Evolutionary conservation across 257 asterid species (phyloP), one percentile per base, ranked within the genome.

Genomic region (Dorcoceras hygrometricum): DNA sequence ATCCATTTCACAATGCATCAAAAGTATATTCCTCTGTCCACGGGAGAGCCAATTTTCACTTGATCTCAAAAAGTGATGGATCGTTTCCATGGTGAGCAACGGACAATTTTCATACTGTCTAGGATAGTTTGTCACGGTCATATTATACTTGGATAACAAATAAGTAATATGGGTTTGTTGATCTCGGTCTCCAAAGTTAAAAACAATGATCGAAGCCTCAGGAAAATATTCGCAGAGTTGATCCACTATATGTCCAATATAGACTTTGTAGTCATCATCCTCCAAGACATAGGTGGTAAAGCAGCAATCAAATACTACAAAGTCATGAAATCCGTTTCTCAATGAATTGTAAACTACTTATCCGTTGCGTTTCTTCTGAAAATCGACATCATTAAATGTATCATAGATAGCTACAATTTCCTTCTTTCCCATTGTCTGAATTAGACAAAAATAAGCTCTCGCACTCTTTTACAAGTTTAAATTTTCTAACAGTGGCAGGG

Each of bases 301-400:
- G 78, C 96, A 81, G 81, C 89, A 80, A 73, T 85, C 86, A 24
- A 87, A 89, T 28, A 89, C 96, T 89, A 71, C 83, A 80, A 63
- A 64, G 58, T 23, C 69, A 68, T 31, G 26, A 23, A 27, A 23
- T 55, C 14, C 10, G 4, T 34, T 34, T 34, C 14, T 34, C 4
- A 9, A 34, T 34, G 46, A 34, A 8, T 34, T 34, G 5, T 31
- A 31, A 31, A 31, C 43, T 0, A 34, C 43, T 34, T 34, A 7
- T 0, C 2, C 43, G 8, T 34, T 8, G 8, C 12, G 1, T 7
- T 7, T 34, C 43, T 34, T 34, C 43, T 8, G 2, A 34, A 34
- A 34, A 34, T 34, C 0, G 43, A 34, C 43, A 7, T 34, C 43
- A 34, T 34, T 9, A 34, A 34, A 34, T 11, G 8, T 12, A 34